Conservation (phyloP, 208 protist genomes). For the Strigomonas culicis region DNA sequence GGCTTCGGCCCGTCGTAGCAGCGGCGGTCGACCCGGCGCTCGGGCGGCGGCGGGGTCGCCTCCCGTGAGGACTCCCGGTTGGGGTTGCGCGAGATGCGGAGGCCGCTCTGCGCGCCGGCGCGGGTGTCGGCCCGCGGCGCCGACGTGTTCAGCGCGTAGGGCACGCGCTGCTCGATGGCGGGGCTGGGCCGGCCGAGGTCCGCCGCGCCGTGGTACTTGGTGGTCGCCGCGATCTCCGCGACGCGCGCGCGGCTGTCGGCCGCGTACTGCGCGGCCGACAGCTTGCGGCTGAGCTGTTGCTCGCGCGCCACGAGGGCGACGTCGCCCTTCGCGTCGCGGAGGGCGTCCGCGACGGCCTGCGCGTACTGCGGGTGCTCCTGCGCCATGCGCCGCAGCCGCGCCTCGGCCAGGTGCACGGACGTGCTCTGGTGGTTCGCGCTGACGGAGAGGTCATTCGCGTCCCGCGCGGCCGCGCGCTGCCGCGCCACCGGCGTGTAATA, state of each 20-base stretch:
- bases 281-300: constrained; percentile 37
- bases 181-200: constrained; percentile 30
- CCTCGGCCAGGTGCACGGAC: constrained; percentile 49
- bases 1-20: constrained; percentile 25
- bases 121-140: constrained; percentile 35
- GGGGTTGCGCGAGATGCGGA: constrained; percentile 31
- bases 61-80: constrained; percentile 28
- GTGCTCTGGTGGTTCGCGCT: constrained; percentile 26
- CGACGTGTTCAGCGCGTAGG: constrained; percentile 52
- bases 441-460: constrained; percentile 7
- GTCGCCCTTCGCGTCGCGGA: constrained; percentile 36
- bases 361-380: constrained; percentile 25
- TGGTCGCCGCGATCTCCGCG: constrained; percentile 24
- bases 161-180: constrained; percentile 28
- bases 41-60: constrained; percentile 10
- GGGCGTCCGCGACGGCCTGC: constrained; percentile 20
- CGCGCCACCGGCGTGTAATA: constrained; percentile 32
- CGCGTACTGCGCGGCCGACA: constrained; percentile 46
- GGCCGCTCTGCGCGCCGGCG: constrained; percentile 13
- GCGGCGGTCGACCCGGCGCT: constrained; percentile 28
- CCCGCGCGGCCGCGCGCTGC: neutral
- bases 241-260: constrained; percentile 29
- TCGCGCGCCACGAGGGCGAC: constrained; percentile 43
- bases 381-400: constrained; percentile 41
- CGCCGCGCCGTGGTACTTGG: constrained; percentile 24